These are phyloP conservation scores for Benincasa hispida DNA, from an alignment of 306 rosid species.

Conservation along the genomic window DNA sequence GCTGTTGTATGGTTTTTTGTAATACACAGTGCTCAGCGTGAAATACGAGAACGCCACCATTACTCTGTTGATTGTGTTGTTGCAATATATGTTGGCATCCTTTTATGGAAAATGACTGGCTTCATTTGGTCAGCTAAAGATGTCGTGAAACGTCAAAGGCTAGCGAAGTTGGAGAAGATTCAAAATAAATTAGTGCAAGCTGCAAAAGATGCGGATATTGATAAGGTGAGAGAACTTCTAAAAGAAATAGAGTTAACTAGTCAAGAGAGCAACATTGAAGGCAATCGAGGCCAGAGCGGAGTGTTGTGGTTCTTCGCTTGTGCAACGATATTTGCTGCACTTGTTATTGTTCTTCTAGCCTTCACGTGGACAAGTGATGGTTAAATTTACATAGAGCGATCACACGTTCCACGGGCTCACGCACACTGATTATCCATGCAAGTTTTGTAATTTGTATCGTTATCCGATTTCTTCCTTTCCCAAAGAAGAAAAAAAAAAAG, in stretches of 20 bases:
- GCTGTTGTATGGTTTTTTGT: constrained; percentile 81
- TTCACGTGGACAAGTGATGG: constrained; percentile 63
- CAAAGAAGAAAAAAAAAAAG: not conserved
- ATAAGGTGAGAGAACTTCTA: constrained; percentile 70
- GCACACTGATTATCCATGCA: not conserved
- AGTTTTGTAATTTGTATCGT: not conserved
- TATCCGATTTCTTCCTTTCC: not conserved
- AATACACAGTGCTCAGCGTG: constrained; percentile 79
- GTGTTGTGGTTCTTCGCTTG: constrained; percentile 31
- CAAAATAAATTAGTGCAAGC: constrained; percentile 67
- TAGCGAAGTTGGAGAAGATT: constrained; percentile 48
- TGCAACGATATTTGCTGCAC: constrained; percentile 35
- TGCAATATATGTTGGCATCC: constrained; percentile 85
- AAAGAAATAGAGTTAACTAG: constrained; percentile 37
- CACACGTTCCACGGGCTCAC: not conserved
- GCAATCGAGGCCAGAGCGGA: constrained; percentile 19
- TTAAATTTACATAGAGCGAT: constrained; percentile 10
- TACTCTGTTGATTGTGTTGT: constrained; percentile 68
- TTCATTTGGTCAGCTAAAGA: constrained; percentile 54
- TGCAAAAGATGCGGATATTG: constrained; percentile 76
- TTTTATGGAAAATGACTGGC: constrained; percentile 86
- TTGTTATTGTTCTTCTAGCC: constrained; percentile 56
- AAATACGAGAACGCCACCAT: constrained; percentile 86
- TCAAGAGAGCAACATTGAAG: constrained; percentile 31
- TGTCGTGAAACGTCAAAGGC: constrained; percentile 17